Evolutionary conservation across 305 asterid genomes (phyloP), one percentile per base, ranked within the genome.

Genomic region (Galium porrigens): DNA sequence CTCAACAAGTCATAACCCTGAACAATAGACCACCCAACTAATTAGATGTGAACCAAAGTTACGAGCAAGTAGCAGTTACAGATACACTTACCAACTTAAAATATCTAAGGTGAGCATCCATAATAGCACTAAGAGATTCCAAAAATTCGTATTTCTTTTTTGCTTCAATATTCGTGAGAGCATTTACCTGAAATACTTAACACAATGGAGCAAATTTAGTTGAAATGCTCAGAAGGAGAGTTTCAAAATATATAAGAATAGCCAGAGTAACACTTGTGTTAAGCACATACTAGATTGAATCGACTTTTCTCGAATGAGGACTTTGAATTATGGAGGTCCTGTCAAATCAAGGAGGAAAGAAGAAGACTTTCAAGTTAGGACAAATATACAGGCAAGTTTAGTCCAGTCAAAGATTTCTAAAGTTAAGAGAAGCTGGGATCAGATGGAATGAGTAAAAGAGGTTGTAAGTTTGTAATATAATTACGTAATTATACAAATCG

Each of bases 81-180:
- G 14, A 48, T 44, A 73, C 52, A 73, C 81, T 18, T 61, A 89
- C 99, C 99, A 94, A 68, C 79, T 94, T 94, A 79, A 86, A 89
- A 68, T 84, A 94, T 71, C 95, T 88, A 66, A 94, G 80, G 74
- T 94, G 97, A 61, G 99, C 86, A 86, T 94, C 97, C 97, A 94
- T 94, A 76, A 94, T 84, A 65, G 99, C 99, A 73, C 97, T 94
- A 74, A 89, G 82, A 72, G 97, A 89, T 79, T 94, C 99, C 78
- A 94, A 70, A 83, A 94, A 94, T 84, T 83, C 94, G 22, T 83
- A 86, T 72, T 94, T 94, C 94, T 84, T 94, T 83, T 87, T 94
- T 60, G 92, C 87, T 74, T 94, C 99, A 72, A 89, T 73, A 79
- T 87, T 89, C 77, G 76, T 77, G 72, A 94, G 86, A 68, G 95